phyloP scores from a whole-genome alignment of 352 stramenopile species.

The Phytopythium oedochilum region DNA sequence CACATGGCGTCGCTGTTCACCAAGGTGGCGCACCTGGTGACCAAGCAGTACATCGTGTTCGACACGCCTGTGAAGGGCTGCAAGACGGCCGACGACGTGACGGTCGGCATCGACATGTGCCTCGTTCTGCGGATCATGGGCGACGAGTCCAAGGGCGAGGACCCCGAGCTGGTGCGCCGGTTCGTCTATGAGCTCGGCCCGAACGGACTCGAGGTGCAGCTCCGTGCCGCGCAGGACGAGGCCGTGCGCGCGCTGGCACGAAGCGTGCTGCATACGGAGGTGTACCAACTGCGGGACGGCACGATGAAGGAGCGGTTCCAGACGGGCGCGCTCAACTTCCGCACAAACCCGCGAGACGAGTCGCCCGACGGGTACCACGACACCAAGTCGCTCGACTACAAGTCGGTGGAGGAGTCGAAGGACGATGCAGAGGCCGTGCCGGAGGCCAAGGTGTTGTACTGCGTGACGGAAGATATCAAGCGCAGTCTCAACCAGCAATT shows the following conservation, averaged over 20 bases:
- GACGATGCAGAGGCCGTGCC: constrained; percentile 3
- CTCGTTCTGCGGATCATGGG: constrained; percentile 91
- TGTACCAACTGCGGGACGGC: constrained; percentile 80
- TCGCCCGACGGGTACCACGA: not conserved
- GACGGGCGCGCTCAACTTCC: constrained; percentile 32
- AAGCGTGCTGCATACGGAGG: constrained; percentile 85
- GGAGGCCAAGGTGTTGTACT: constrained; percentile 22
- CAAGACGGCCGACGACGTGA: constrained; percentile 88
- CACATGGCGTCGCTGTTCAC: constrained; percentile 71
- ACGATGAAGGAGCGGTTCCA: constrained; percentile 65
- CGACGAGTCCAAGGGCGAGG: constrained; percentile 70
- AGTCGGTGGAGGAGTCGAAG: no score
- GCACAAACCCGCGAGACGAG: constrained; percentile 6
- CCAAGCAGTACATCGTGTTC: constrained; percentile 87
- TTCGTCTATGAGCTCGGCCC: constrained; percentile 89
- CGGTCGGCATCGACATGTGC: constrained; percentile 82
- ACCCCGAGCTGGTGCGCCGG: constrained; percentile 75
- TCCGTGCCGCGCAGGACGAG: constrained; percentile 79
- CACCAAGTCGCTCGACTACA: no score
- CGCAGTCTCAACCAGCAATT: constrained; percentile 70
- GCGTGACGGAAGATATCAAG: constrained; percentile 69
- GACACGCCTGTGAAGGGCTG: constrained; percentile 86
- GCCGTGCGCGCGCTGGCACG: constrained; percentile 76
- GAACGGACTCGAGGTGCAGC: constrained; percentile 79
- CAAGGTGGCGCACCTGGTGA: constrained; percentile 84